phyloP scores from a whole-genome alignment of 805 yeast genomes.

The Wickerhamomyces xylosicus region DNA sequence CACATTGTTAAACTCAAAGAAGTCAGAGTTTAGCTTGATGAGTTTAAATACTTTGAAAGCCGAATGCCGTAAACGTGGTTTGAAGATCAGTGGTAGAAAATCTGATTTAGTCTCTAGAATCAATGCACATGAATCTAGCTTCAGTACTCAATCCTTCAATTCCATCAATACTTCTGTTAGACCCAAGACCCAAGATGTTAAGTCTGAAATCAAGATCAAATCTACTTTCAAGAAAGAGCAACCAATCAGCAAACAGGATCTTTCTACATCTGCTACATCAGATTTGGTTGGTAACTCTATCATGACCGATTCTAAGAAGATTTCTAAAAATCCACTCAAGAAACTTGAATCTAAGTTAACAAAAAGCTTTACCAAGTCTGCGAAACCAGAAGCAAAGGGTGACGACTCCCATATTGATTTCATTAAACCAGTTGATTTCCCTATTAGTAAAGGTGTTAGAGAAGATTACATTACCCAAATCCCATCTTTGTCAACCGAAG shows the following conservation, averaged over 20 bases:
- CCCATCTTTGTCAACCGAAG: slow-evolving; percentile 39
- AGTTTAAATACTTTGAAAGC: slow-evolving; percentile 42
- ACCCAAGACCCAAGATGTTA: slow-evolving; percentile 1
- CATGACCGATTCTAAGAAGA: slow-evolving; percentile 38
- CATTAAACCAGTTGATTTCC: slow-evolving; percentile 26
- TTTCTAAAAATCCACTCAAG: background rate
- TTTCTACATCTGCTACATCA: slow-evolving; percentile 13
- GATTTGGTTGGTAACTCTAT: slow-evolving; percentile 46
- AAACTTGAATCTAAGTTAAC: slow-evolving; percentile 2
- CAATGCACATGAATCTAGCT: slow-evolving; percentile 15
- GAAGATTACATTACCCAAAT: slow-evolving; percentile 34
- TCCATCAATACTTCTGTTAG: slow-evolving; percentile 10
- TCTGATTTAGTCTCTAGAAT: slow-evolving; percentile 37
- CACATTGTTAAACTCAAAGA: slow-evolving; percentile 15
- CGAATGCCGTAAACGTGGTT: slow-evolving; percentile 51
- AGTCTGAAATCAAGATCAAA: background rate
- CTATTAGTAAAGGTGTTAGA: slow-evolving; percentile 31
- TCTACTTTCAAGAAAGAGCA: background rate
- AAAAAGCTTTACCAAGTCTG: slow-evolving; percentile 15
- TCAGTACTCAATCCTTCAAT: slow-evolving; percentile 3
- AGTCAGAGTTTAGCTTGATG: slow-evolving; percentile 26
- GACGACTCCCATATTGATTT: slow-evolving; percentile 50
- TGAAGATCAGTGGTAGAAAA: slow-evolving; percentile 53
- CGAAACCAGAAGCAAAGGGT: slow-evolving; percentile 32
- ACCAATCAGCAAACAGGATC: slow-evolving; percentile 6